A percentile compares a stretch with the other conserved stretches of the same genome.
phyloP scores from a whole-genome alignment of 352 stramenopile species.

The Globisporangium nodosum region DNA sequence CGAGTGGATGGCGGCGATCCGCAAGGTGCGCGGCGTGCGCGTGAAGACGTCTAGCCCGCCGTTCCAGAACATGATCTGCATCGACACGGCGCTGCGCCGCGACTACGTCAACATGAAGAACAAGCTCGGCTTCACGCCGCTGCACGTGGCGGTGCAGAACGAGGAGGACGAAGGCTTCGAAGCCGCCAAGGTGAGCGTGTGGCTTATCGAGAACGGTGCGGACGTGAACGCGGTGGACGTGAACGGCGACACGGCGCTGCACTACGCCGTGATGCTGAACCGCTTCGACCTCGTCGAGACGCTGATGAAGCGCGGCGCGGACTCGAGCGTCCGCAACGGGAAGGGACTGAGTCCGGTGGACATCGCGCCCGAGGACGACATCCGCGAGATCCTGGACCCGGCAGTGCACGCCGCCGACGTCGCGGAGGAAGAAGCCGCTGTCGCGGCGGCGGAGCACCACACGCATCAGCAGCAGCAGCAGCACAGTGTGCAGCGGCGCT shows the following conservation, averaged over 20 bases:
- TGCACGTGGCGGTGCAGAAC: slow-evolving; percentile 83
- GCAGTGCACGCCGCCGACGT: slow-evolving; percentile 33
- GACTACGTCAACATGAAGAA: slow-evolving; percentile 89
- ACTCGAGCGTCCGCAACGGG: slow-evolving; percentile 67
- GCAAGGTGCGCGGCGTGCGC: slow-evolving; percentile 78
- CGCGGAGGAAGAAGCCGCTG: slow-evolving; percentile 10
- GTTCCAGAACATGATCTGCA: slow-evolving; percentile 89
- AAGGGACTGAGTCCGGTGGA: slow-evolving; percentile 63
- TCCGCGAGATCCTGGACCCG: slow-evolving; percentile 71
- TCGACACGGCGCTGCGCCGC: slow-evolving; percentile 71
- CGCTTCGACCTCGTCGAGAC: slow-evolving; percentile 80
- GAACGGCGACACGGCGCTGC: slow-evolving; percentile 81
- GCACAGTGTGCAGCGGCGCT: slow-evolving; percentile 8
- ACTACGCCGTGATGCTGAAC: slow-evolving; percentile 81
- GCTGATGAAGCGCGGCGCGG: slow-evolving; percentile 81
- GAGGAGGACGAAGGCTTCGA: slow-evolving; percentile 88
- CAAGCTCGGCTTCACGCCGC: slow-evolving; percentile 69
- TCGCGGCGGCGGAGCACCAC: slow-evolving; percentile 8
- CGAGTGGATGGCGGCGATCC: slow-evolving; percentile 84
- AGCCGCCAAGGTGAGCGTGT: slow-evolving; percentile 79
- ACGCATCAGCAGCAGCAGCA: slow-evolving; percentile 7
- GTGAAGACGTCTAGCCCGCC: slow-evolving; percentile 60
- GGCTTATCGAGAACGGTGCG: slow-evolving; percentile 84
- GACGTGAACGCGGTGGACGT: slow-evolving; percentile 72
- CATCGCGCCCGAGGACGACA: slow-evolving; percentile 71